A percentile compares a stretch with the other conserved stretches of the same genome.
Conservation (phyloP, 768 basidiomycete species). For the Boletus bicolor region DNA sequence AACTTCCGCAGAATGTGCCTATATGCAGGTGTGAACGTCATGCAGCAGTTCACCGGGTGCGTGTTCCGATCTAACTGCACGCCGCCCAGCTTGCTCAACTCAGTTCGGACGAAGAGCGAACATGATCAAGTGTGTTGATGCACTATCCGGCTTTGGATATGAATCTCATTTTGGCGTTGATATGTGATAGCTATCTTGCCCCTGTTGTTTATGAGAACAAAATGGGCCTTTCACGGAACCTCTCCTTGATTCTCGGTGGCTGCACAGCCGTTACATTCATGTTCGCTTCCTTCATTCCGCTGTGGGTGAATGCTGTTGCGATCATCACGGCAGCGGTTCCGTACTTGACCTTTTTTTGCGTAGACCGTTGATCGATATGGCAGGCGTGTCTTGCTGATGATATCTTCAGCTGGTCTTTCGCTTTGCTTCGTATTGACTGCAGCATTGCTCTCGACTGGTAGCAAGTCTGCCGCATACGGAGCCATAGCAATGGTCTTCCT, state of each 20-base stretch:
- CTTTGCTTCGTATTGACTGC: not conserved
- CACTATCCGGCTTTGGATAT: not conserved
- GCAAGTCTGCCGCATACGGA: not conserved
- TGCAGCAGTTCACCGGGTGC: not conserved
- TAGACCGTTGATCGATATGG: not conserved
- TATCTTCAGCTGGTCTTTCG: not conserved
- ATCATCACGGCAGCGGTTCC: not conserved
- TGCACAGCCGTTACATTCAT: not conserved
- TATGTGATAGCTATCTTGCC: not conserved
- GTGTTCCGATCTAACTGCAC: not conserved
- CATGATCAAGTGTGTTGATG: not conserved
- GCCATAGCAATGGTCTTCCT: not conserved
- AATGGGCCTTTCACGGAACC: not conserved
- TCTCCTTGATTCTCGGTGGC: not conserved
- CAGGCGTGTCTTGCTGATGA: not conserved
- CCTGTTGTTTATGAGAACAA: not conserved
- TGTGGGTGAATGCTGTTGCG: not conserved
- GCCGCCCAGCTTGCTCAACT: not conserved
- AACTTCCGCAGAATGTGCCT: not conserved
- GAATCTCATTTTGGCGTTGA: not conserved
- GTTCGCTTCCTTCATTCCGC: slow-evolving; percentile 1
- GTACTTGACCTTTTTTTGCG: not conserved
- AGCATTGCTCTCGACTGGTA: not conserved
- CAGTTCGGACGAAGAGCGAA: not conserved
- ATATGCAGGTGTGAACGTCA: not conserved